Evolutionary conservation across 129 eudicot species (phyloP).

Genomic region (Ambrosia artemisiifolia): DNA sequence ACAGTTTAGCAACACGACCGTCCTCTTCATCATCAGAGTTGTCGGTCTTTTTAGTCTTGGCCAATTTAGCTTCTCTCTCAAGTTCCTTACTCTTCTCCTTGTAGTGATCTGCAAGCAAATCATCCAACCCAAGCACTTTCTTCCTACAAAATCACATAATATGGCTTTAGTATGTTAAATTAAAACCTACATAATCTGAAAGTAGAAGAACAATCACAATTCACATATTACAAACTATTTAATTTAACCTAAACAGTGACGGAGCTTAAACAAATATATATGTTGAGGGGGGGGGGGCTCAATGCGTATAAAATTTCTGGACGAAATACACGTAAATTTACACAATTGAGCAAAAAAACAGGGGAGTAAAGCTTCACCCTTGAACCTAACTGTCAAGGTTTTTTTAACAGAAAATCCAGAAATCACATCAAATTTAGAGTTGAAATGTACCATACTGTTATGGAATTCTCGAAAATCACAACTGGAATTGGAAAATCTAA

Average conservation of each 20-base stretch:
- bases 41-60: slow-evolving; percentile 29
- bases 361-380: no score
- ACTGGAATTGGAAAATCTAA: no score
- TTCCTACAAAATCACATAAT: slow-evolving; percentile 43
- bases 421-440: background rate
- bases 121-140: slow-evolving; percentile 80
- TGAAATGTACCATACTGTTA: background rate
- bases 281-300: no score
- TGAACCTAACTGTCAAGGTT: no score
- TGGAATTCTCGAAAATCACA: no score
- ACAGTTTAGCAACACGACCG: slow-evolving; percentile 53
- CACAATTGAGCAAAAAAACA: no score
- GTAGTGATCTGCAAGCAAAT: slow-evolving; percentile 62
- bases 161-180: background rate
- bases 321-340: no score
- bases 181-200: background rate
- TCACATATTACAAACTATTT: background rate
- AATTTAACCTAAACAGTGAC: background rate
- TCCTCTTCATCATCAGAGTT: slow-evolving; percentile 66
- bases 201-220: background rate
- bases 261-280: no score
- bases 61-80: slow-evolving; percentile 43
- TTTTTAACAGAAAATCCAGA: background rate
- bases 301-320: no score
- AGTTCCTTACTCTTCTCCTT: slow-evolving; percentile 48